Conservation (phyloP, 768 basidiomycete genomes). For the Lactarius tabidus region DNA sequence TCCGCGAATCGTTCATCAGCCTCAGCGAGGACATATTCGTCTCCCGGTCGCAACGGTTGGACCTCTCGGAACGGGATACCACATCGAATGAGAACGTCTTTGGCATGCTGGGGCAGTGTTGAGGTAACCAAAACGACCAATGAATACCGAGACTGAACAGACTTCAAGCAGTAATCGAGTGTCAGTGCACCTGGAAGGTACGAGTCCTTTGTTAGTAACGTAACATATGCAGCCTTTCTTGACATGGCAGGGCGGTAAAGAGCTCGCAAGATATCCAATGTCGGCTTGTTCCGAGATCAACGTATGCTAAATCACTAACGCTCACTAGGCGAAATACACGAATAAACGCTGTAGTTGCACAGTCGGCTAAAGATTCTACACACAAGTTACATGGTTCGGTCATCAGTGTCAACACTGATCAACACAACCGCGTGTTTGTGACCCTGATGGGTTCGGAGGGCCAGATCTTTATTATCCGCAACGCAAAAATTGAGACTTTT, state of each 20-base stretch:
- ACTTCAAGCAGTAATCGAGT: constrained; percentile 45
- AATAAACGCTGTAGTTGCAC: not conserved
- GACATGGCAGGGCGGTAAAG: constrained; percentile 28
- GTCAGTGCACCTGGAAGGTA: constrained; percentile 59
- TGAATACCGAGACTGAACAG: constrained; percentile 44
- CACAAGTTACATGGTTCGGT: not conserved
- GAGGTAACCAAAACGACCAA: constrained; percentile 51
- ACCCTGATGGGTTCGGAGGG: not conserved
- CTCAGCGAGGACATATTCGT: constrained; percentile 37
- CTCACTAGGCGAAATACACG: not conserved
- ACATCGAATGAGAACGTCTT: constrained; percentile 45
- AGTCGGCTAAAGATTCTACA: not conserved
- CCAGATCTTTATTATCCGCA: not conserved
- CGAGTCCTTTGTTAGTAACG: constrained; percentile 64
- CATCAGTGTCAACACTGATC: not conserved
- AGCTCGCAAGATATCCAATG: not conserved
- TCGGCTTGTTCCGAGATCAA: constrained; percentile 1
- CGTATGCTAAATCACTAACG: not conserved
- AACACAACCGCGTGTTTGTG: not conserved
- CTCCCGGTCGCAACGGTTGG: constrained; percentile 50
- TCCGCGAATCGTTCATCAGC: constrained; percentile 52
- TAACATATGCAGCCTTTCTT: constrained; percentile 59
- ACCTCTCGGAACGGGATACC: constrained; percentile 59
- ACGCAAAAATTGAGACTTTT: constrained; percentile 2
- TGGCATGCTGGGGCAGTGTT: constrained; percentile 35